phyloP scores from a whole-genome alignment of 2,329 filamentous ascomycete genomes.

The Aureobasidium lini region DNA sequence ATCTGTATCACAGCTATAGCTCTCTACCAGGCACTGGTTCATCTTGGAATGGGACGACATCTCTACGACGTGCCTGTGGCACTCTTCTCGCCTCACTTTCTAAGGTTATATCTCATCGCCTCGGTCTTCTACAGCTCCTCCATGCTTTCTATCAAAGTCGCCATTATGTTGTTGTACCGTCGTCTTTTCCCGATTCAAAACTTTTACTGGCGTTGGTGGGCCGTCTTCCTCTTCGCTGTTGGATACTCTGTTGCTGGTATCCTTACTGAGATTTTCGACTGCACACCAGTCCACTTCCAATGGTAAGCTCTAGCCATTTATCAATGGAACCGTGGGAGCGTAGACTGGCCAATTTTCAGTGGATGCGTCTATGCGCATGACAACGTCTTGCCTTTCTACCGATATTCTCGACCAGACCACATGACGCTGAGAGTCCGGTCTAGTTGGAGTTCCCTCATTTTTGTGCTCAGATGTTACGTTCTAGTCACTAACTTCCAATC shows the following conservation, averaged over 20 bases:
- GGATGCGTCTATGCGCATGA: no score
- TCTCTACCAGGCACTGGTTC: constrained; percentile 8
- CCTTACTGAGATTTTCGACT: constrained; percentile 10
- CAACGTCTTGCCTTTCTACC: no score
- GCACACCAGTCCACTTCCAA: constrained; percentile 6
- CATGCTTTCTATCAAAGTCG: constrained; percentile 20
- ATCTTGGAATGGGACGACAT: constrained; percentile 10
- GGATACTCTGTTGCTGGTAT: constrained; percentile 11
- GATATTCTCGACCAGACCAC: no score
- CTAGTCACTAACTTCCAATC: background rate
- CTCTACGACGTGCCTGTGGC: constrained; percentile 4
- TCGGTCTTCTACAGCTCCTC: constrained; percentile 11
- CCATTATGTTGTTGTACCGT: constrained; percentile 13
- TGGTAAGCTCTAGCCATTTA: background rate
- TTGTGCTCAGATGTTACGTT: no score
- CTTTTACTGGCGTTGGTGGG: constrained; percentile 11
- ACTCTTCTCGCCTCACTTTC: constrained; percentile 6
- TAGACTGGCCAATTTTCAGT: no score
- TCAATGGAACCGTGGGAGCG: no score
- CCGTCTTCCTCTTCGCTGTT: constrained; percentile 7
- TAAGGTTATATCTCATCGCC: constrained; percentile 3
- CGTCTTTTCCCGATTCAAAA: constrained; percentile 12
- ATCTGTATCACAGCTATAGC: constrained; percentile 5
- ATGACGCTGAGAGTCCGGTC: no score
- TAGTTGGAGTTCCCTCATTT: no score